Conservation (phyloP, 2,329 filamentous ascomycete species). For the Tolypocladium ovalisporum region DNA sequence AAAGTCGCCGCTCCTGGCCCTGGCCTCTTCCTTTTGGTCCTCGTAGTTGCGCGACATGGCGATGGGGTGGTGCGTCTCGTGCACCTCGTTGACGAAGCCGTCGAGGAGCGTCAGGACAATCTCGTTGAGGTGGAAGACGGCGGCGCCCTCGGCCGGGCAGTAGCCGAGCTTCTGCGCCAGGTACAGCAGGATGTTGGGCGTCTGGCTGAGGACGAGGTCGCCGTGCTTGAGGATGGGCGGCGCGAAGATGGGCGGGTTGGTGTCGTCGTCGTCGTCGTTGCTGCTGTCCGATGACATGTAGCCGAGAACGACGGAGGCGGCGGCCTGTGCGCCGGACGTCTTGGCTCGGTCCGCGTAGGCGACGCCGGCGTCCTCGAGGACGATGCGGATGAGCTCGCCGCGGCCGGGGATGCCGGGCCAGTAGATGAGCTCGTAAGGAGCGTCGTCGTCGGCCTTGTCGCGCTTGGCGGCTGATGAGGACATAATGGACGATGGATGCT, state of each 20-base stretch:
- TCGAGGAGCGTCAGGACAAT: conserved; percentile 62
- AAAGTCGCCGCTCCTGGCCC: conserved; percentile 46
- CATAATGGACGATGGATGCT: conserved; percentile 4
- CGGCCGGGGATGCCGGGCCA: conserved; percentile 63
- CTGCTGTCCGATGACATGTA: conserved; percentile 32
- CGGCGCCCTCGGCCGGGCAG: conserved; percentile 28
- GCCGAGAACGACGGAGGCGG: conserved; percentile 36
- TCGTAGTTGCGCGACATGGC: conserved; percentile 53
- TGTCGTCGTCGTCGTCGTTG: conserved; percentile 39
- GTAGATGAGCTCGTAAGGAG: conserved; percentile 57
- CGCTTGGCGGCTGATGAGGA: conserved; percentile 14
- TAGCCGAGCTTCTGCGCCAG: conserved; percentile 51
- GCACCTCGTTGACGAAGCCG: conserved; percentile 56
- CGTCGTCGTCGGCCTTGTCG: conserved; percentile 26
- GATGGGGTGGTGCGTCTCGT: conserved; percentile 68
- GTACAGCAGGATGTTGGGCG: conserved; percentile 63
- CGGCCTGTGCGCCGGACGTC: conserved; percentile 32
- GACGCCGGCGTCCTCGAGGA: conserved; percentile 56
- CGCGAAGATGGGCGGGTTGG: conserved; percentile 55
- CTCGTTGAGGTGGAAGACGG: conserved; percentile 47
- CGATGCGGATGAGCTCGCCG: conserved; percentile 62
- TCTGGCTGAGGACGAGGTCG: conserved; percentile 54
- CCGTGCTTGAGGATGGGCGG: conserved; percentile 57
- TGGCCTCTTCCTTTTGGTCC: conserved; percentile 60
- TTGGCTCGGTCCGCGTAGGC: conserved; percentile 48